Evolutionary conservation across 345 rosid species (phyloP), one percentile per base, ranked within the genome.

Genomic region (Toxicodendron radicans): DNA sequence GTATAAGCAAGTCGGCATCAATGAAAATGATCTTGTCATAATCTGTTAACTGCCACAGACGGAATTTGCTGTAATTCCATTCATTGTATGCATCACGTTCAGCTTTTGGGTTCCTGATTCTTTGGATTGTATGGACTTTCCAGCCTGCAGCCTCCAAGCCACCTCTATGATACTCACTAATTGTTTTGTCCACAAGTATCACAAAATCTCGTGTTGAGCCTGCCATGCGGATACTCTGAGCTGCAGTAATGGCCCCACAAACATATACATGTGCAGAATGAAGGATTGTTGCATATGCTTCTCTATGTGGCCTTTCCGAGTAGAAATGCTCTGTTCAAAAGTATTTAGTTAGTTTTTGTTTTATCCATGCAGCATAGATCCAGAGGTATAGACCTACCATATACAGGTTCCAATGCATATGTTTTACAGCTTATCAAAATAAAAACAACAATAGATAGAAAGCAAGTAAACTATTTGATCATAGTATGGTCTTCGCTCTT

Each of bases 51-150:
- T 94, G 97, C 97, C 97, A 94, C 51, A 94, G 92, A 45, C 96
- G 91, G 75, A 94, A 94, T 81, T 94, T 94, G 85, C 96, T 94
- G 81, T 94, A 94, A 79, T 94, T 92, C 89, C 91, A 94, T 76
- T 94, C 96, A 45, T 94, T 94, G 76, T 94, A 94, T 16, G 97
- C 92, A 11, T 92, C 90, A 5, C 66, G 80, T 75, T 92, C 82
- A 1, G 96, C 97, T 79, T 89, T 92, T 0, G 97, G 97, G 77
- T 92, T 94, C 76, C 96, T 80, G 66, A 92, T 94, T 80, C 97
- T 87, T 74, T 92, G 79, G 73, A 94, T 92, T 41, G 86, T 87
- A 51, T 86, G 85, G 64, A 92, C 77, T 79, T 90, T 94, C 98
- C 98, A 94, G 54, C 98, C 97, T 7, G 96, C 96, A 67, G 91